Base-by-base conservation (phyloP, 495 filamentous ascomycete species). In the Usnea hakonensis region DNA sequence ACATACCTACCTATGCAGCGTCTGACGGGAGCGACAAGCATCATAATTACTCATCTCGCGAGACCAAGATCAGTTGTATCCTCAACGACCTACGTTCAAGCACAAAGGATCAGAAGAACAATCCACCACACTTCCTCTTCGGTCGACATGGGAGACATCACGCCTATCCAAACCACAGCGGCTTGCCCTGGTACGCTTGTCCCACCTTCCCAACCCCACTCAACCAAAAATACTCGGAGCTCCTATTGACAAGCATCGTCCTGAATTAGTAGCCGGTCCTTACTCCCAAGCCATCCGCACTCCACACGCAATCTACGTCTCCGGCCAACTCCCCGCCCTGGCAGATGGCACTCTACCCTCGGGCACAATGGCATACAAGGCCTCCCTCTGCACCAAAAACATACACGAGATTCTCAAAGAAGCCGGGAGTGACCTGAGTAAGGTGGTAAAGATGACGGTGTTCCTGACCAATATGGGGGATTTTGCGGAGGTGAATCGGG, bases 301-400 rank as follows among this genome's bases (percentile, higher is more conserved):
- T 58, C 85, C 89, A 62, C 83, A 83, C 55, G 80, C 87, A 68
- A 87, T 97, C 78, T 97, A 90, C 81, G 87, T 91, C 77, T 97
- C 93, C 8, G 93, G 93, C 71, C 91, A 94, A 74, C n/a, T 97
- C 67, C 93, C 91, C 65, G 87, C 87, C 64, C 87, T 91, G 71
- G 76, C 83, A 65, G 67, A 82, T 57, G 91, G 90, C 65, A 87
- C 86, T 67, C 81, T 95, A 19, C 76, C 94, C 61, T 73, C 85
- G 66, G 91, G 89, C 44, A 85, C 77, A 68, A 92, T 96, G 69
- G 85, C 83, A 58, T 81, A 89, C 64, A 86, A 89, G 77, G 91
- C 90, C 41, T 79, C 80, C 56, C 78, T 79, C 54, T 93, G 88
- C 81, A 86, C 90, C 71, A 74, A 84, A 68, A 91, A 90, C 79